These are phyloP conservation scores for Sporothrix schenckii DNA, from an alignment of 2,329 filamentous ascomycete species.

Conservation along the genomic window DNA sequence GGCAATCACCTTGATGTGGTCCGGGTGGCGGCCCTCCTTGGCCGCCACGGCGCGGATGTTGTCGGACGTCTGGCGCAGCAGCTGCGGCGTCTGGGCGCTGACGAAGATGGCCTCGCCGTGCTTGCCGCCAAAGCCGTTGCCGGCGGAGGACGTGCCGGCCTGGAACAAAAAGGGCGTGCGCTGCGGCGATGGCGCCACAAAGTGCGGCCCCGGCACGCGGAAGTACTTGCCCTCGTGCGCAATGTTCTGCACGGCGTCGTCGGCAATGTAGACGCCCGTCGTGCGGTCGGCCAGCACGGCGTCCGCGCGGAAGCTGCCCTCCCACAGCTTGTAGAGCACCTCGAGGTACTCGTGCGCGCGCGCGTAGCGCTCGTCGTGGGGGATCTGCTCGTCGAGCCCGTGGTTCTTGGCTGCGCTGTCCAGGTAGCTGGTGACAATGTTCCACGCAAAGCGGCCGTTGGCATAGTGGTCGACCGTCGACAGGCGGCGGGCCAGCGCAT, in stretches of 20 bases:
- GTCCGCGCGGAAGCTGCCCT: constrained; percentile 33
- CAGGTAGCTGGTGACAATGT: constrained; percentile 37
- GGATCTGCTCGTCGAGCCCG: constrained; percentile 29
- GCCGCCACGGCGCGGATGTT: constrained; percentile 33
- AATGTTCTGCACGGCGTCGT: constrained; percentile 32
- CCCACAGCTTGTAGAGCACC: constrained; percentile 36
- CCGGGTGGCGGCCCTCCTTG: constrained; percentile 41
- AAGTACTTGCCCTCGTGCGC: constrained; percentile 33
- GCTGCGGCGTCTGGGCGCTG: constrained; percentile 33
- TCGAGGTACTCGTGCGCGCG: constrained; percentile 37
- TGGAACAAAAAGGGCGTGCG: constrained; percentile 38
- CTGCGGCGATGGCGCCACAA: constrained; percentile 29
- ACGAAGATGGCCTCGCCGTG: constrained; percentile 39
- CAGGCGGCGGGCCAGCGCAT: constrained; percentile 27
- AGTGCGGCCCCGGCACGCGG: constrained; percentile 39
- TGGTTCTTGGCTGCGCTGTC: constrained; percentile 34
- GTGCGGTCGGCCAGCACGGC: constrained; percentile 31
- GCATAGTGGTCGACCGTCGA: constrained; percentile 33
- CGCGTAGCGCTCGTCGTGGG: constrained; percentile 38
- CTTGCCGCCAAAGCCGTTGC: constrained; percentile 37
- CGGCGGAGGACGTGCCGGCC: constrained; percentile 37
- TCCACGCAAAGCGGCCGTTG: constrained; percentile 34
- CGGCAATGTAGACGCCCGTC: constrained; percentile 29
- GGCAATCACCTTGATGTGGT: constrained; percentile 37
- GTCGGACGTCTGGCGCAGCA: constrained; percentile 27